These are phyloP conservation scores for Fallopia convolvulus DNA, from an alignment of 148 eudicot species.

Conservation along the genomic window DNA sequence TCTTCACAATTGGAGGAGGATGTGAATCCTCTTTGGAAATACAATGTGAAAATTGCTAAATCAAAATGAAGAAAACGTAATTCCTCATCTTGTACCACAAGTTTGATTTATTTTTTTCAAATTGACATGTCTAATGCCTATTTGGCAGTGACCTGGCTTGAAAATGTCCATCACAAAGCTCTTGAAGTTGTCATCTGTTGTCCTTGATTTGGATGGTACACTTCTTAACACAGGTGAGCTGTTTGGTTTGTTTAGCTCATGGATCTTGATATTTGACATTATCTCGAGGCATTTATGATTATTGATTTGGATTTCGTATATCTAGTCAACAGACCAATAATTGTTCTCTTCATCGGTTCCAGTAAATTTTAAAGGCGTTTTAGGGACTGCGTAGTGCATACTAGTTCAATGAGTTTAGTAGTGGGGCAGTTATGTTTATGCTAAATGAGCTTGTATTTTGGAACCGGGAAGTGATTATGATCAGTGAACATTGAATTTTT, in stretches of 20 bases:
- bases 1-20: no score
- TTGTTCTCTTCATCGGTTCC: not conserved
- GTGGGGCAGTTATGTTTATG: not conserved
- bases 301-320: constrained; percentile 72
- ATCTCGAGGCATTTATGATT: constrained; percentile 3
- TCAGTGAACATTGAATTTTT: not conserved
- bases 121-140: not conserved
- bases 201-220: constrained; percentile 8
- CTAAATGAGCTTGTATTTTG: not conserved
- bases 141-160: not conserved
- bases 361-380: not conserved
- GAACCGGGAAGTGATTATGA: not conserved
- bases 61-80: not conserved
- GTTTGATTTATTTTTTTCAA: not conserved
- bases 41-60: no score
- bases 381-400: not conserved
- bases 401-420: not conserved
- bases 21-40: no score
- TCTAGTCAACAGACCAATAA: constrained; percentile 21
- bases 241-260: not conserved
- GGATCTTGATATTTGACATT: not conserved
- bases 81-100: not conserved
- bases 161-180: constrained; percentile 37
- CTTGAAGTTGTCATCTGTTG: constrained; percentile 40
- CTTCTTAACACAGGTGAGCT: constrained; percentile 8